Conservation (phyloP, 805 yeast genomes). For the Brettanomyces sp. region DNA sequence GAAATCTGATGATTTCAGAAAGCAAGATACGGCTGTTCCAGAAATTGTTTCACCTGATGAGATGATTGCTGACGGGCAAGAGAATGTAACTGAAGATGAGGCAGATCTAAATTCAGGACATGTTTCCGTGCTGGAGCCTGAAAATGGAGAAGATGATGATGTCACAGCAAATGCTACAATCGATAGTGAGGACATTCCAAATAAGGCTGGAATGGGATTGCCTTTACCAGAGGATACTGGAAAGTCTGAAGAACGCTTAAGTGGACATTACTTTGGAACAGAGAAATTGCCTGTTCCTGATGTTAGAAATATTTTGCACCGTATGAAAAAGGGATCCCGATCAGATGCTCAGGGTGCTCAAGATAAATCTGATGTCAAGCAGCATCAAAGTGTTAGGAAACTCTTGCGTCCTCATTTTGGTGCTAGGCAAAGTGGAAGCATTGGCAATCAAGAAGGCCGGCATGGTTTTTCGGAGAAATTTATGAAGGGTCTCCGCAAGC, state of each 20-base stretch:
- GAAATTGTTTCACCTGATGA: too few species aligned
- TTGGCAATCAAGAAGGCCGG: constrained; percentile 7
- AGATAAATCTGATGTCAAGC: not conserved
- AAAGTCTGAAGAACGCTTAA: not conserved
- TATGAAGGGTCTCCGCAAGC: constrained; percentile 12
- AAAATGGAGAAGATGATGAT: not conserved
- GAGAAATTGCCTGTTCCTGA: not conserved
- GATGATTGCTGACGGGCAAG: too few species aligned
- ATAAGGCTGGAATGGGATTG: not conserved
- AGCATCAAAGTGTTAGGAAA: not conserved
- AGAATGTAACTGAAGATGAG: too few species aligned
- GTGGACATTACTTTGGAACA: not conserved
- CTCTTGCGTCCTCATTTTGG: not conserved
- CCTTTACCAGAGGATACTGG: constrained; percentile 1
- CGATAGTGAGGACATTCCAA: constrained; percentile 1
- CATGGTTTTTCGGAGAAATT: constrained; percentile 12
- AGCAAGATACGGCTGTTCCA: too few species aligned
- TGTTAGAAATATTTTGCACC: not conserved
- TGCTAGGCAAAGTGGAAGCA: not conserved
- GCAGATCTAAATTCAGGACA: not conserved
- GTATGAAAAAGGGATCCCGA: not conserved
- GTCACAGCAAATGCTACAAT: not conserved
- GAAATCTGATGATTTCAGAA: too few species aligned
- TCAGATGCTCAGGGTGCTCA: not conserved
- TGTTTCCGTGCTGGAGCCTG: not conserved